Base-by-base conservation (phyloP, 495 filamentous ascomycete species). In the Hypoxylon cercidicola region DNA sequence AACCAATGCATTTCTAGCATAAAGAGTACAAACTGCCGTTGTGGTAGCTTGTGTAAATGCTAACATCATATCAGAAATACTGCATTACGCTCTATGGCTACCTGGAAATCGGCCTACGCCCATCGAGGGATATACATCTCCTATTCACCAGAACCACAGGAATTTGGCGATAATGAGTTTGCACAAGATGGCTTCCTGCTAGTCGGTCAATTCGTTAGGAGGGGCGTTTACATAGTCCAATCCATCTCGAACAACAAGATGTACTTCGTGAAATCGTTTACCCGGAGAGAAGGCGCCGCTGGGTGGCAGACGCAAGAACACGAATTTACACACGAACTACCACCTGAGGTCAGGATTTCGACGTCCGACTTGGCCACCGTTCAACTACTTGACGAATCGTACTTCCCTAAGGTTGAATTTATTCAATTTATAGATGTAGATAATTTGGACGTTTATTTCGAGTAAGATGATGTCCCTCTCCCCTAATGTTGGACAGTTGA, bases 171-270 rank as follows among this genome's bases (percentile, higher is more conserved):
- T 28, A 28, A 28, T 28, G 25, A 28, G 3, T 28, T 28, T 7
- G 25, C 25, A 28, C 25, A 28, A 28, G 55, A 59, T 12, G 54
- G 54, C 12, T 39, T 57, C 19, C 8, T 57, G 6, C 1, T 57
- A 7, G 6, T 11, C 12, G n/a, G 3, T 28, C 18, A 19, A 9
- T 3, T 58, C n/a, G 0, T 32, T 6, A 18, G 23, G 18, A 13
- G 10, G 2, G 21, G 32, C 2, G 1, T 21, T 28, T 58, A 49
- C 20, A 0, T 58, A 4, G 55, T 25, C 21, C 19, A 40, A n/a
- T 48, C 55, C n/a, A 1, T 32, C n/a, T 8, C 9, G 13, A 32
- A 39, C 44, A 8, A 13, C 19, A 13, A 13, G 13, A 2, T 58
- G 4, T 58, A 58, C 40, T 0, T 49, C 1, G 55, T 58, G 11